Conservation (phyloP, 1,284 basidiomycete species). For the Cutaneotrichosporon arboriforme region DNA sequence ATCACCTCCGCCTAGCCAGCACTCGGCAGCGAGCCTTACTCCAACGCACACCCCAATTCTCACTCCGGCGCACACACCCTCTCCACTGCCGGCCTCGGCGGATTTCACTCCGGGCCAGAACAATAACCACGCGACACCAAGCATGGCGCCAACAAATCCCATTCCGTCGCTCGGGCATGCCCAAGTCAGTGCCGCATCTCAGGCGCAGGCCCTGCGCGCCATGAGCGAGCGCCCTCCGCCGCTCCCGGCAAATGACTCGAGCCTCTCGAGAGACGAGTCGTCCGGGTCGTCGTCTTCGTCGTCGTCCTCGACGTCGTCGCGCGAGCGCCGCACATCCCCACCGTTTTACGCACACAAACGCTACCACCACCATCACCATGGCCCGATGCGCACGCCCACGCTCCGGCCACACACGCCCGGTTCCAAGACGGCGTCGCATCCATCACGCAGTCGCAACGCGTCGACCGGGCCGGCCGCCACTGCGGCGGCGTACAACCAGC, state of each 20-base stretch:
- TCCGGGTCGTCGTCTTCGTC: too few species aligned
- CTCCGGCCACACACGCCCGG: not conserved
- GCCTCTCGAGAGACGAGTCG: too few species aligned
- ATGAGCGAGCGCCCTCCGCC: not conserved
- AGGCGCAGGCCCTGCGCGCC: constrained; percentile 1
- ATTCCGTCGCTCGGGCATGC: constrained; percentile 1
- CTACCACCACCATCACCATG: not conserved
- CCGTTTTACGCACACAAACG: too few species aligned
- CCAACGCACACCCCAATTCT: not conserved
- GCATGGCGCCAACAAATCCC: not conserved
- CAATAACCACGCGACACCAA: not conserved
- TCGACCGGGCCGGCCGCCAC: not conserved
- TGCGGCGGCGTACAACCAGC: not conserved
- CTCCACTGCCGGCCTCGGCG: not conserved
- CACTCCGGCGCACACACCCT: not conserved
- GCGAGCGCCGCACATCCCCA: too few species aligned
- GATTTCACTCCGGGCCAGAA: not conserved
- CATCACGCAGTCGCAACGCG: not conserved
- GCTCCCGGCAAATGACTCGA: too few species aligned
- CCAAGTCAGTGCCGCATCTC: not conserved
- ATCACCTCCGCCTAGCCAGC: not conserved
- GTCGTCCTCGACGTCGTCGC: too few species aligned
- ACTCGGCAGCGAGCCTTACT: not conserved
- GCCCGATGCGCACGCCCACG: not conserved
- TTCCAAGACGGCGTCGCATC: not conserved